Conservation (phyloP, 371 early-diverging fungal species). For the Mortierella sp. region DNA sequence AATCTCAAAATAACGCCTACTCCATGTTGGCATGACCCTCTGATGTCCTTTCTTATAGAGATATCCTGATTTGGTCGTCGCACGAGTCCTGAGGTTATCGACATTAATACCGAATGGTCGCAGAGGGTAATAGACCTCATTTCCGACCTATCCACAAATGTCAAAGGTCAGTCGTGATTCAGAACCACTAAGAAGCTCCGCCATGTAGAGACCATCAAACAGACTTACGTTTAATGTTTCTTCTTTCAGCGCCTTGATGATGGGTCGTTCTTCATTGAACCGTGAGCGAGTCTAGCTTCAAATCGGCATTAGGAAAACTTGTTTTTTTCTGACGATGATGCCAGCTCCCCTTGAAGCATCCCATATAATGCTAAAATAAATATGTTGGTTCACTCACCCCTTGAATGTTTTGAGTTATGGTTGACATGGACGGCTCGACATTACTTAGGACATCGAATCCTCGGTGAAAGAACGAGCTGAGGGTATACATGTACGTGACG, state of each 20-base stretch:
- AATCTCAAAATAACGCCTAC: constrained; percentile 78
- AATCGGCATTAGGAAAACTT: not conserved
- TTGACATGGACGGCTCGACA: constrained; percentile 49
- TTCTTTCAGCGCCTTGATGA: constrained; percentile 44
- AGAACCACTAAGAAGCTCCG: not conserved
- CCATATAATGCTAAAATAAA: not conserved
- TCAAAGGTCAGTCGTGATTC: not conserved
- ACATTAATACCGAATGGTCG: constrained; percentile 41
- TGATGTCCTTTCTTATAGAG: constrained; percentile 78
- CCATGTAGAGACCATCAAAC: no score
- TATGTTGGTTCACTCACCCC: constrained; percentile 13
- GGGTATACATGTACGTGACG: constrained; percentile 56
- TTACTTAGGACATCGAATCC: constrained; percentile 40
- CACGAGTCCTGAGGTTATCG: constrained; percentile 21
- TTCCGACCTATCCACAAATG: constrained; percentile 32
- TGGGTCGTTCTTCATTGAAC: constrained; percentile 45
- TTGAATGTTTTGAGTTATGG: constrained; percentile 47
- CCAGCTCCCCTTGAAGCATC: no score
- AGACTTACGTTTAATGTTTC: constrained; percentile 48
- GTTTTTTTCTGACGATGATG: no score
- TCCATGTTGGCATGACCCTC: constrained; percentile 79
- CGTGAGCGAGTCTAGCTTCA: constrained; percentile 35
- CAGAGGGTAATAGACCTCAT: constrained; percentile 56
- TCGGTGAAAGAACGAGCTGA: constrained; percentile 52
- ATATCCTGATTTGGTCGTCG: constrained; percentile 73